phyloP scores from a whole-genome alignment of 2,329 filamentous ascomycete species.

The Phialophora chinensis region DNA sequence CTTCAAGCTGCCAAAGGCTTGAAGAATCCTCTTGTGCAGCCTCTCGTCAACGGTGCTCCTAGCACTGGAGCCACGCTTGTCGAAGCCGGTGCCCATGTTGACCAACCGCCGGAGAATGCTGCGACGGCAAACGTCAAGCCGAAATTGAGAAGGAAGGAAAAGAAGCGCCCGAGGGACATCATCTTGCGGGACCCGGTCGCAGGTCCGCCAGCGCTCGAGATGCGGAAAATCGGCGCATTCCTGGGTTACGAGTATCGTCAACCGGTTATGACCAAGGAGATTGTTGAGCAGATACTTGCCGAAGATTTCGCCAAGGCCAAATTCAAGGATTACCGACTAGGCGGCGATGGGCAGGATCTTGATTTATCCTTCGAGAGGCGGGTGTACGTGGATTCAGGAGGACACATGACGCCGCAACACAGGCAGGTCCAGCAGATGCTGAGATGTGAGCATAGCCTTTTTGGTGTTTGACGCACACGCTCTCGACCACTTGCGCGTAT shows the following conservation, averaged over 20 bases:
- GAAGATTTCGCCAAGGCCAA: slow-evolving; percentile 24
- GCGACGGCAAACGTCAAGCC: slow-evolving; percentile 45
- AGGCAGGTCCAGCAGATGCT: slow-evolving; percentile 11
- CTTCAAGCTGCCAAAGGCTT: slow-evolving; percentile 10
- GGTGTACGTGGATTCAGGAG: slow-evolving; percentile 16
- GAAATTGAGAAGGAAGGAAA: slow-evolving; percentile 60
- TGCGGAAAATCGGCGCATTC: slow-evolving; percentile 83
- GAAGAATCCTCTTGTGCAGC: slow-evolving; percentile 27
- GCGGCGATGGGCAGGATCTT: slow-evolving; percentile 16
- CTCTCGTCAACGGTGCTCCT: not conserved
- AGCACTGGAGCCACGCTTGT: slow-evolving; percentile 20
- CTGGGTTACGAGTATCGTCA: slow-evolving; percentile 85
- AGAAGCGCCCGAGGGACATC: slow-evolving; percentile 82
- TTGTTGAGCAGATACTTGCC: slow-evolving; percentile 26
- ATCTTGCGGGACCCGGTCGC: slow-evolving; percentile 75
- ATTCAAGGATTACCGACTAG: slow-evolving; percentile 14
- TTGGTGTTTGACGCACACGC: not conserved
- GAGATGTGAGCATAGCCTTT: not conserved
- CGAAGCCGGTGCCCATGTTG: slow-evolving; percentile 20
- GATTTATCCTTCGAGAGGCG: slow-evolving; percentile 26
- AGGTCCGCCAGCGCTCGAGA: slow-evolving; percentile 72
- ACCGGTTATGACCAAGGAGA: slow-evolving; percentile 24
- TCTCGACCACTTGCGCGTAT: not conserved
- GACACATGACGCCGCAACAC: slow-evolving; percentile 15
- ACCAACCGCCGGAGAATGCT: slow-evolving; percentile 13